Conservation (phyloP, 2,329 filamentous ascomycete species). For the Tricladium varicosporioides region DNA sequence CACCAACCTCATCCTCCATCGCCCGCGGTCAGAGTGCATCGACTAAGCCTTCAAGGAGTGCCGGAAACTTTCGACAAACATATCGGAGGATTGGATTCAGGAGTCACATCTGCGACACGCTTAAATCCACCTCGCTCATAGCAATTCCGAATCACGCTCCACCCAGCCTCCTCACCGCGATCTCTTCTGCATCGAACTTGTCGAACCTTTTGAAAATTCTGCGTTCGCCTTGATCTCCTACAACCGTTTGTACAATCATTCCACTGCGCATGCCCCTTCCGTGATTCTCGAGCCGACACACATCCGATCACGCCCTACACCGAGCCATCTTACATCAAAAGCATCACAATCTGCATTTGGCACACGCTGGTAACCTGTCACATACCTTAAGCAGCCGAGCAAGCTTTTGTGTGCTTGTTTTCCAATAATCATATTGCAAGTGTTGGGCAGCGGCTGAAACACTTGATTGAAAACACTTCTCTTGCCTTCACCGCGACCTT, state of each 20-base stretch:
- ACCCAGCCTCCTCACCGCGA: slow-evolving; percentile 4
- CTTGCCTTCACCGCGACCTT: slow-evolving; percentile 22
- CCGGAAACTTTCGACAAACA: too few relatives aligned
- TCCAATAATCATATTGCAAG: slow-evolving; percentile 8
- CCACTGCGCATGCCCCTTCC: slow-evolving; percentile 12
- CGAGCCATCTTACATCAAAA: slow-evolving; percentile 16
- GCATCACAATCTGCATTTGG: slow-evolving; percentile 19
- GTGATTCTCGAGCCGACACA: slow-evolving; percentile 20
- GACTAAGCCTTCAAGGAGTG: not conserved
- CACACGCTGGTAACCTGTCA: slow-evolving; percentile 8
- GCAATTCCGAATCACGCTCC: slow-evolving; percentile 2
- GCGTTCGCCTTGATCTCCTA: slow-evolving; percentile 13
- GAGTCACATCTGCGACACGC: slow-evolving; percentile 21
- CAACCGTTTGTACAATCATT: slow-evolving; percentile 23
- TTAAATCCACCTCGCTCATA: slow-evolving; percentile 16
- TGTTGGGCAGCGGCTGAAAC: slow-evolving; percentile 19
- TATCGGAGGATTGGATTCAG: not conserved
- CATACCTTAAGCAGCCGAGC: slow-evolving; percentile 17
- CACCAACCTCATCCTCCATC: not conserved
- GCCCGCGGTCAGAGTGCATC: not conserved
- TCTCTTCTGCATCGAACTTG: slow-evolving; percentile 11
- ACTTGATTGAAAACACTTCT: slow-evolving; percentile 11
- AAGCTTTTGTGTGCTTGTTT: slow-evolving; percentile 18
- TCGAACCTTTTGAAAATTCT: slow-evolving; percentile 16
- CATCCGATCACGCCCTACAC: slow-evolving; percentile 20